phyloP scores from a whole-genome alignment of 2,329 filamentous ascomycete genomes.

The Penicillium sp. region DNA sequence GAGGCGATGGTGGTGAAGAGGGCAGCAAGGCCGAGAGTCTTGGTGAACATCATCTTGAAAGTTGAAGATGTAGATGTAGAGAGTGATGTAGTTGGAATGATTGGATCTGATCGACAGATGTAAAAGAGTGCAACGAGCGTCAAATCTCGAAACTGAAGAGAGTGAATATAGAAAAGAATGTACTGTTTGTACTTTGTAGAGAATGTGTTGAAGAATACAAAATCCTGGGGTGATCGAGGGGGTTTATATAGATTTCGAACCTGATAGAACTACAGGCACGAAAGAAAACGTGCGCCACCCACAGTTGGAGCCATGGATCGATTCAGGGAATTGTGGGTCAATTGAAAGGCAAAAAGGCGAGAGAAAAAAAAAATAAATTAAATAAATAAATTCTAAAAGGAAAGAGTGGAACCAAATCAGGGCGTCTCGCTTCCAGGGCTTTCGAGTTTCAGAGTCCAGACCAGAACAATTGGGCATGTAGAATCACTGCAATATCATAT shows the following conservation, averaged over 20 bases:
- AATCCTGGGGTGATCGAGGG: slow-evolving; percentile 3
- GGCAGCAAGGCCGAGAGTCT: slow-evolving; percentile 34
- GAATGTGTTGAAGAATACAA: slow-evolving; percentile 13
- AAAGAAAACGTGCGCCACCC: slow-evolving; percentile 2
- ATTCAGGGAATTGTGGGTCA: slow-evolving; percentile 13
- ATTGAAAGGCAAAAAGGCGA: slow-evolving; percentile 12
- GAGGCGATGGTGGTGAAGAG: slow-evolving; percentile 32
- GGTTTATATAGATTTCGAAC: slow-evolving; percentile 23
- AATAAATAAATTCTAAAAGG: slow-evolving; percentile 7
- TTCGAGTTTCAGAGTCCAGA: slow-evolving; percentile 1
- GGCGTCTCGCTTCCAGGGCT: not conserved
- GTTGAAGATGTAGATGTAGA: slow-evolving; percentile 4
- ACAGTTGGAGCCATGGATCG: slow-evolving; percentile 19
- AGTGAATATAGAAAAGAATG: slow-evolving; percentile 21
- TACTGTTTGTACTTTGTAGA: slow-evolving; percentile 15
- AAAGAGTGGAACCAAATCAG: slow-evolving; percentile 14
- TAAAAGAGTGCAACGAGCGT: slow-evolving; percentile 26
- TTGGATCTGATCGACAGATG: slow-evolving; percentile 24
- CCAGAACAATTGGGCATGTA: not conserved
- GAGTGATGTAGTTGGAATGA: slow-evolving; percentile 8
- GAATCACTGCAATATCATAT: not conserved
- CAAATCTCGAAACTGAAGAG: slow-evolving; percentile 23
- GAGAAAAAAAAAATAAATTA: slow-evolving; percentile 2
- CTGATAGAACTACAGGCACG: not conserved
- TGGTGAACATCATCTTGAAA: slow-evolving; percentile 39